These are phyloP conservation scores for Rhinocladiella similis DNA, from an alignment of 2,329 filamentous ascomycete genomes.

Conservation along the genomic window DNA sequence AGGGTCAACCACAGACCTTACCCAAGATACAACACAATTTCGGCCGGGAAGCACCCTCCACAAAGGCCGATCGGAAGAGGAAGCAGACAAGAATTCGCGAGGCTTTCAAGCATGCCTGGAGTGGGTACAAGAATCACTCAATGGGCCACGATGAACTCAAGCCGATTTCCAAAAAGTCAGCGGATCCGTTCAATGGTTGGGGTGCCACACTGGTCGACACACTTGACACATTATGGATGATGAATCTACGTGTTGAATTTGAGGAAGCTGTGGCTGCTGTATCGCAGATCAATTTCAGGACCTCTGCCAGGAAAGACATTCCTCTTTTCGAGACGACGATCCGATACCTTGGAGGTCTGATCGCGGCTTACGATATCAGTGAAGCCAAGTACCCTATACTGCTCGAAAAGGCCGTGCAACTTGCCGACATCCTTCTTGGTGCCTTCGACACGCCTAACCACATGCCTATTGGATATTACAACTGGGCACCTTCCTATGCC, in stretches of 20 bases:
- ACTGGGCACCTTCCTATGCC: slow-evolving; percentile 69
- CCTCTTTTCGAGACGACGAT: slow-evolving; percentile 94
- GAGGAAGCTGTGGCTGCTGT: slow-evolving; percentile 72
- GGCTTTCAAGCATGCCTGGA: slow-evolving; percentile 78
- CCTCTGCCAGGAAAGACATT: slow-evolving; percentile 65
- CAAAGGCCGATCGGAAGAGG: slow-evolving; percentile 62
- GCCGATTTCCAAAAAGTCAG: slow-evolving; percentile 66
- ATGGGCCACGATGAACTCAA: slow-evolving; percentile 85
- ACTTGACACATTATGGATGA: slow-evolving; percentile 84
- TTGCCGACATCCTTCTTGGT: slow-evolving; percentile 77
- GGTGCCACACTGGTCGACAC: slow-evolving; percentile 82
- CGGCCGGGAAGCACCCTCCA: slow-evolving; percentile 60
- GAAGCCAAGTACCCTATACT: slow-evolving; percentile 66
- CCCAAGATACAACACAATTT: slow-evolving; percentile 77
- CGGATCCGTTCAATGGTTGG: slow-evolving; percentile 89
- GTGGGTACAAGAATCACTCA: slow-evolving; percentile 74
- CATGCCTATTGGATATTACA: slow-evolving; percentile 82
- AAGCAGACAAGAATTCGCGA: slow-evolving; percentile 68
- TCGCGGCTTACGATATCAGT: slow-evolving; percentile 85
- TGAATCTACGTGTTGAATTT: slow-evolving; percentile 76
- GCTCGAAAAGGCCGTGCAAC: slow-evolving; percentile 74
- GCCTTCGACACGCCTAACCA: slow-evolving; percentile 91
- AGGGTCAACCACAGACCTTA: slow-evolving; percentile 66
- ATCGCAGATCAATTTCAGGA: slow-evolving; percentile 79
- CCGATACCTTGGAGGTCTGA: slow-evolving; percentile 81